Percentiles rank a stretch among this genome's conserved stretches.
phyloP scores from a whole-genome alignment of 805 yeast species.

The Kregervanrija pseudodelftensis region DNA sequence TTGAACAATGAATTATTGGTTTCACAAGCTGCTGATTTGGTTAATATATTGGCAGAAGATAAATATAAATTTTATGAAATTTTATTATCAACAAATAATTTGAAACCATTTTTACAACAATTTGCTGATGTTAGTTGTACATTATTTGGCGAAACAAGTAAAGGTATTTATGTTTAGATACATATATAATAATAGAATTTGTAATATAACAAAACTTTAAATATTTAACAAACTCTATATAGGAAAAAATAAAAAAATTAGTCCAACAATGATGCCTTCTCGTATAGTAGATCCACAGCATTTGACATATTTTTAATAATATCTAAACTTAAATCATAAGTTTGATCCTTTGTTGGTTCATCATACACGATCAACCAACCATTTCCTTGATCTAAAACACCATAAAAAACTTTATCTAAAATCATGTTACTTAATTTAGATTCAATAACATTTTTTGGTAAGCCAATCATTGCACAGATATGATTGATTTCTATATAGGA shows the following conservation, averaged over 20 bases:
- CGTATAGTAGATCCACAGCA: constrained; percentile 87
- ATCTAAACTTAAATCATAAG: constrained; percentile 82
- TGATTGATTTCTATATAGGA: constrained; percentile 92
- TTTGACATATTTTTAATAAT: constrained; percentile 79
- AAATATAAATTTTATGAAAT: constrained; percentile 51
- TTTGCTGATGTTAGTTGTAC: constrained; percentile 47
- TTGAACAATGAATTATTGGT: constrained; percentile 36
- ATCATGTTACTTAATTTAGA: constrained; percentile 96
- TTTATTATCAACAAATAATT: constrained; percentile 47
- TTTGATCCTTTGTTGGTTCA: constrained; percentile 79
- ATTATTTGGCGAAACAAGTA: constrained; percentile 22
- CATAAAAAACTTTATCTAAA: constrained; percentile 88
- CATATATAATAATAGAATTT: background rate
- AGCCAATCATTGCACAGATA: constrained; percentile 79
- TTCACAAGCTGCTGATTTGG: constrained; percentile 49
- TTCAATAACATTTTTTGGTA: constrained; percentile 83
- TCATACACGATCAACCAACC: constrained; percentile 94
- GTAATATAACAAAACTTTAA: background rate
- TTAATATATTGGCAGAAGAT: constrained; percentile 64
- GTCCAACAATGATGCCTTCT: constrained; percentile 82
- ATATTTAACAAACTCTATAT: background rate
- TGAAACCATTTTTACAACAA: constrained; percentile 38
- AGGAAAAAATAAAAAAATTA: constrained; percentile 23
- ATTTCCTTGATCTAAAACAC: constrained; percentile 96
- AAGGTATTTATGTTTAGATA: constrained; percentile 32